Evolutionary conservation across 2,329 filamentous ascomycete genomes (phyloP).

Genomic region (Ascochyta rabiei): DNA sequence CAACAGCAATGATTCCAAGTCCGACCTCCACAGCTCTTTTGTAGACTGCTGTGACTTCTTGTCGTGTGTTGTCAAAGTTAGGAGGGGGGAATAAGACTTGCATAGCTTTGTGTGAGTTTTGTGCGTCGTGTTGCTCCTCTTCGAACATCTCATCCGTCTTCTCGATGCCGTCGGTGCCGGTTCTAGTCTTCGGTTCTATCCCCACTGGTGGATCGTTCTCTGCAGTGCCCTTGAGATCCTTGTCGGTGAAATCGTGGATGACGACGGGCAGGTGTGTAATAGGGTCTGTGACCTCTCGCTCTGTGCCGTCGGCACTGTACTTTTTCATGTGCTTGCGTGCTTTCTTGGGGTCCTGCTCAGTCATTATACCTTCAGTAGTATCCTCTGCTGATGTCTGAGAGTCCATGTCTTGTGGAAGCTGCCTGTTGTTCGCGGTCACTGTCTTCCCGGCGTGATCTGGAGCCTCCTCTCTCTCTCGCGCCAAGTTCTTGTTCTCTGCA

Average conservation of each 20-base stretch:
- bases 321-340: constrained; percentile 59
- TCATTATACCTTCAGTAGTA: constrained; percentile 52
- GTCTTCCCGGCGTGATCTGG: constrained; percentile 41
- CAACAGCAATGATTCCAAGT: constrained; percentile 43
- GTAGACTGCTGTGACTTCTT: constrained; percentile 54
- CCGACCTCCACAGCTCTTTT: constrained; percentile 52
- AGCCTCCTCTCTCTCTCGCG: constrained; percentile 32
- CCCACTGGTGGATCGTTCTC: constrained; percentile 55
- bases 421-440: constrained; percentile 19
- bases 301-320: constrained; percentile 53
- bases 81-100: constrained; percentile 61
- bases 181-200: constrained; percentile 50
- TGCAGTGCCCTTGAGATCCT: constrained; percentile 60
- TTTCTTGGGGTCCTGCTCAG: constrained; percentile 51
- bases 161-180: constrained; percentile 52
- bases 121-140: constrained; percentile 50
- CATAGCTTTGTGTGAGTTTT: constrained; percentile 54
- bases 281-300: constrained; percentile 71
- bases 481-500: constrained; percentile 46
- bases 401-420: constrained; percentile 27
- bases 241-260: constrained; percentile 71
- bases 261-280: constrained; percentile 72
- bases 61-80: constrained; percentile 53
- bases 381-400: constrained; percentile 41
- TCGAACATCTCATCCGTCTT: constrained; percentile 54